phyloP scores from a whole-genome alignment of 495 filamentous ascomycete genomes.

The Daldinia childiae region DNA sequence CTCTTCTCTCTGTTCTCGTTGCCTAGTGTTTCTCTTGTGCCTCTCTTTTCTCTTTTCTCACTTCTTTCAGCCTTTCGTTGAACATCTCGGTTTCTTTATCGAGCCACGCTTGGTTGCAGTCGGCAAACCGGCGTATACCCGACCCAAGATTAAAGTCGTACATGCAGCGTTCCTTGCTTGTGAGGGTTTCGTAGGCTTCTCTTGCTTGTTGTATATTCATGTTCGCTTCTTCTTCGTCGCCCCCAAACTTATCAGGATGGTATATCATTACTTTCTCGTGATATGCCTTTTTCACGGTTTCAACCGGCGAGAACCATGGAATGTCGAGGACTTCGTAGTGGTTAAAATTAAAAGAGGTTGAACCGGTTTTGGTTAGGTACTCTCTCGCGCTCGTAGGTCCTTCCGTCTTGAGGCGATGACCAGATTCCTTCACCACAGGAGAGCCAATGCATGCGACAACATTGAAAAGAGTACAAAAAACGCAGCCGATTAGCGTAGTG shows the following conservation, averaged over 20 bases:
- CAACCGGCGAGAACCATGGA: not conserved
- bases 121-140: not conserved
- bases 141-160: slow-evolving; percentile 9
- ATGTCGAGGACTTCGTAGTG: slow-evolving; percentile 10
- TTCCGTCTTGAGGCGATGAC: too few relatives aligned
- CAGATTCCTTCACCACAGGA: too few relatives aligned
- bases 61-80: slow-evolving; percentile 22
- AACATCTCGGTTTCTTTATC: not conserved
- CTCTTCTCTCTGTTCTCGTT: too few relatives aligned
- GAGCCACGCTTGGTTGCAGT: not conserved
- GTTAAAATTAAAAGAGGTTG: too few relatives aligned
- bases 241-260: not conserved
- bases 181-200: slow-evolving; percentile 1
- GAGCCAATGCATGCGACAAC: too few relatives aligned
- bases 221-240: not conserved
- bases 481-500: too few relatives aligned
- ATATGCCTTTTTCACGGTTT: not conserved
- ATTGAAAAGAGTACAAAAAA: too few relatives aligned
- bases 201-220: not conserved
- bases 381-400: not conserved
- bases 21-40: too few relatives aligned
- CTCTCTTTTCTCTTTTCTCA: not conserved
- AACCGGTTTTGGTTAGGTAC: too few relatives aligned
- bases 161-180: not conserved
- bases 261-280: not conserved